Base-by-base conservation (phyloP, 108 stramenopile species). In the Halocafeteria seosinensis region DNA sequence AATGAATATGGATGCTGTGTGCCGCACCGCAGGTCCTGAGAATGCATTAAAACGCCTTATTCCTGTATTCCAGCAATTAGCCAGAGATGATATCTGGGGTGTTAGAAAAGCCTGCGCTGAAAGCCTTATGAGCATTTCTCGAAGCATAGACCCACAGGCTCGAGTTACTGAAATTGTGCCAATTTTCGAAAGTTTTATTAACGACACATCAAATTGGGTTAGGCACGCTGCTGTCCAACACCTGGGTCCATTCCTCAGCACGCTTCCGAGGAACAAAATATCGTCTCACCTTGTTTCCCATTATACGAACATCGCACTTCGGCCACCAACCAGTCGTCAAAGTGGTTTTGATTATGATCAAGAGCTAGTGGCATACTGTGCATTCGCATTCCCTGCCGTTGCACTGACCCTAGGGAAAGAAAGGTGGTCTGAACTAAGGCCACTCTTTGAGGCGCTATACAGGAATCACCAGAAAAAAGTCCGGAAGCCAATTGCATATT, bases 321-420 rank as follows among this genome's bases (percentile, higher is more conserved):
- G 78, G 27, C 75, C 63, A 5, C 85, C 88, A 3, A 83, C 86
- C 9, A 84, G 86, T 33, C 81, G 84, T 50, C 83, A 79, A 13
- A 34, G 31, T 38, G 62, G 29, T 13, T 27, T 51, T 6, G 25
- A 13, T 0, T 34, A 62, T 47, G 36, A 6, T 17, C 30, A 5
- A 0, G 34, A 37, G 21, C 85, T 95, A 81, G 65, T 87, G 38
- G 84, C 88, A 8, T 90, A 87, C 51, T 98, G 96, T 55, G 96
- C 96, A 0, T 98, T 91, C 66, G 83, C 75, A 53, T 88, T 91
- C 51, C 96, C 96, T n/a, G 96, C 92, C 12, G 91, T 98, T 8
- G 84, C 87, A 5, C 69, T 89, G 13, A 75, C 89, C 50, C 72
- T 94, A 63, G 91, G 91, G 3, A 68, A 73, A 60, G 87, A 84